Base-by-base conservation (phyloP, 495 filamentous ascomycete species). In the Podospora fimiseda region DNA sequence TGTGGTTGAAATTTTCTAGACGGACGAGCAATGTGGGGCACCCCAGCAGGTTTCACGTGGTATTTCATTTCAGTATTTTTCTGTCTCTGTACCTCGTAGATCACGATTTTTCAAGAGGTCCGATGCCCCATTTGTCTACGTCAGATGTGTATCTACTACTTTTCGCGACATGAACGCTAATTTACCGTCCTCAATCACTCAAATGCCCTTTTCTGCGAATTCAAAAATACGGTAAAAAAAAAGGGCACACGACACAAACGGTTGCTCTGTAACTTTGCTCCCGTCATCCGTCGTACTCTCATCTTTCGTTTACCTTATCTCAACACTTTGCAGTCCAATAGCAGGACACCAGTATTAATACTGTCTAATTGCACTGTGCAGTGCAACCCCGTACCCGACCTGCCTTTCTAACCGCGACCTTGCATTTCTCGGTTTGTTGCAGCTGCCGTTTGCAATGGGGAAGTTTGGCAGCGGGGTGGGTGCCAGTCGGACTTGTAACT, bases 1-100 rank as follows among this genome's bases (percentile, higher is more conserved):
- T 53, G 42, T 48, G 52, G 43, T 65, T 65, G 60, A 67, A 65
- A 57, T 67, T 67, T 65, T 67, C 62, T 56, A 48, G 50, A 52
- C 43, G 56, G 58, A 51, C 40, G 48, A 43, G 41, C 48, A 56
- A 59, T 52, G 64, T 64, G 64, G 64, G 56, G 58, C 56, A 57
- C 50, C 64, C 62, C 58, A 61, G 62, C 53, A 46, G 40, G 8
- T 38, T n/a, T n/a, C n/a, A n/a, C n/a, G n/a, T n/a, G n/a, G n/a
- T n/a, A n/a, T n/a, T n/a, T n/a, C n/a, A n/a, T n/a, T n/a, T n/a
- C n/a, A n/a, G n/a, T n/a, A n/a, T n/a, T n/a, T n/a, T n/a, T n/a
- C n/a, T n/a, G n/a, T n/a, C n/a, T n/a, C n/a, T n/a, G n/a, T n/a
- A n/a, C n/a, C n/a, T n/a, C n/a, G n/a, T n/a, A n/a, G n/a, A n/a